These are phyloP conservation scores for Mallotus nudiflorus DNA, from an alignment of 345 rosid species.

Conservation along the genomic window DNA sequence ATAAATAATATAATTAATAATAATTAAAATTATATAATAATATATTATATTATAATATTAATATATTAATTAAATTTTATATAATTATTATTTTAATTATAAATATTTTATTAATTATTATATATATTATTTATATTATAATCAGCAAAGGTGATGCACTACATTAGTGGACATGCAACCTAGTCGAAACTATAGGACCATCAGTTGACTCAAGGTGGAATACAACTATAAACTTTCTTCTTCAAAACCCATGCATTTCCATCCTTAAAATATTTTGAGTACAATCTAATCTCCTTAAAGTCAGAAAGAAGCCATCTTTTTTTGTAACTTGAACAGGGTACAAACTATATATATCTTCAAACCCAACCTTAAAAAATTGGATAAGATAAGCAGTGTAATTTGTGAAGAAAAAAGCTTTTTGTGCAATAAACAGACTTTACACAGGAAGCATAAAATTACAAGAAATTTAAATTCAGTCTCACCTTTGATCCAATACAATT, in stretches of 20 bases:
- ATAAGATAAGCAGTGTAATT: too few relatives aligned
- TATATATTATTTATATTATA: conserved; percentile 71
- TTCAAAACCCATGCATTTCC: conserved; percentile 92
- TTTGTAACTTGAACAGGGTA: conserved; percentile 75
- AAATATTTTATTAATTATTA: conserved; percentile 96
- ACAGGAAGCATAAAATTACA: too few relatives aligned
- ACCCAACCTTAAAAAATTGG: conserved; percentile 59
- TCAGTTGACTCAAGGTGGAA: conserved; percentile 73
- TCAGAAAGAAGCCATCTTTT: conserved; percentile 78
- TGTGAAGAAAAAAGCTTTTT: too few relatives aligned
- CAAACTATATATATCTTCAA: conserved; percentile 82
- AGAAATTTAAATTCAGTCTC: neutral
- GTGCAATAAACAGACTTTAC: too few relatives aligned
- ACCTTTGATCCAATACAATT: neutral
- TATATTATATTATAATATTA: too few relatives aligned
- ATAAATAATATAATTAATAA: too few relatives aligned
- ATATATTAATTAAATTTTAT: too few relatives aligned
- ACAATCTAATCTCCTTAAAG: conserved; percentile 69
- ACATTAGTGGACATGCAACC: neutral
- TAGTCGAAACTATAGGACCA: conserved; percentile 79
- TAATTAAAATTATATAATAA: too few relatives aligned
- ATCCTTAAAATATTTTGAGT: conserved; percentile 51
- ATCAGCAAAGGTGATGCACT: neutral
- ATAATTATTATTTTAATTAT: too few relatives aligned
- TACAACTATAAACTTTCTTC: conserved; percentile 93